Base-by-base conservation (phyloP, 2,329 filamentous ascomycete genomes). In the Botrytis tulipae region DNA sequence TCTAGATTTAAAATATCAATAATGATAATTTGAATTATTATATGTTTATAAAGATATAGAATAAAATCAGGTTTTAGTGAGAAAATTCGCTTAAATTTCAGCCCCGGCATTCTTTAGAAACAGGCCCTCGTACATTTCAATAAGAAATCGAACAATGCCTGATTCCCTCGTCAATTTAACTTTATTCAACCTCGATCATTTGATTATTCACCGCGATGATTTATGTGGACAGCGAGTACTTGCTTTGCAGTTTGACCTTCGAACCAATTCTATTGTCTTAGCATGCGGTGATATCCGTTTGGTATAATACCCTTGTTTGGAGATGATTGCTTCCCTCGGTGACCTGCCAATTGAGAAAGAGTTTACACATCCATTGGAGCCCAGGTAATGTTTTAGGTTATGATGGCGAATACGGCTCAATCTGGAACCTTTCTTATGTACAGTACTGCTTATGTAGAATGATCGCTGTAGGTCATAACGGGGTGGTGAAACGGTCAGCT, bases 401-500 rank as follows among this genome's bases (percentile, higher is more conserved):
- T 25, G 42, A 44, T 42, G 61, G n/a, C 40, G 61, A 44, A 44
- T 63, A 12, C 16, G 10, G 29, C 25, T 25, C 29, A 32, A 42
- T n/a, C 42, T 8, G 29, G 61, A 29, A 32, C 10, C 16, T 29
- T 61, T 1, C 62, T 42, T 44, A 25, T 65, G 42, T 46, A 65
- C 40, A 35, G 42, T 65, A 32, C n/a, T 46, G 20, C 22, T 7
- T 20, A 35, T 65, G 42, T 65, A 25, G n/a, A 65, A n/a, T 65
- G 62, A 65, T 46, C 29, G 44, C n/a, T 65, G 62, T 46, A 65
- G 18, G 42, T 65, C 42, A 46, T 25, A 65, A 65, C 35, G 35
- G 35, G 60, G 25, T 14, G 60, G n/a, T 62, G 60, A 40, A 62
- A 62, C 42, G 62, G 62, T 65, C 62, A 65, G 62, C 42, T 46